phyloP scores from a whole-genome alignment of 2,329 filamentous ascomycete species.

The Fusarium sp. region DNA sequence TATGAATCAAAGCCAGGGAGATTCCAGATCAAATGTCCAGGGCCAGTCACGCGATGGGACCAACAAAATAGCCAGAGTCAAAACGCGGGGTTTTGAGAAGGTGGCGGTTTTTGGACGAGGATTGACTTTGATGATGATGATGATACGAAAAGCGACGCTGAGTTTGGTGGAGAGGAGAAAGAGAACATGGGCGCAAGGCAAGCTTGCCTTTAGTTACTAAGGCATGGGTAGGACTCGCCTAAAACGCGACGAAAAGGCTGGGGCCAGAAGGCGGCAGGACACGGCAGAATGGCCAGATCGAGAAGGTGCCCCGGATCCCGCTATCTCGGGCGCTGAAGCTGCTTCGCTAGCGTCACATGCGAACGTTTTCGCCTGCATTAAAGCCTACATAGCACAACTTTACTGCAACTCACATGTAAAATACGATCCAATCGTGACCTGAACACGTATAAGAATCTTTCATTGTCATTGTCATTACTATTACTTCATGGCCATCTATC shows the following conservation, averaged over 20 bases:
- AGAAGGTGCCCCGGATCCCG: constrained; percentile 31
- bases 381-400: constrained; percentile 6
- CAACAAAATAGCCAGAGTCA: constrained; percentile 25
- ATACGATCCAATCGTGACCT: neutral
- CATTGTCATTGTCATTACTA: constrained; percentile 20
- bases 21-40: constrained; percentile 36
- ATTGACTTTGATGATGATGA: constrained; percentile 20
- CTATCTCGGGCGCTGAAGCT: constrained; percentile 18
- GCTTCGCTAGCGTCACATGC: constrained; percentile 33
- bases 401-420: constrained; percentile 7
- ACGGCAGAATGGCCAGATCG: constrained; percentile 41
- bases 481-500: constrained; percentile 16
- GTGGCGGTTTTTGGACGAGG: constrained; percentile 10
- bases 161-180: constrained; percentile 38
- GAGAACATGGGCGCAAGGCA: constrained; percentile 34
- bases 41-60: constrained; percentile 36
- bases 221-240: neutral
- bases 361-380: constrained; percentile 33
- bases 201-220: neutral
- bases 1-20: constrained; percentile 18
- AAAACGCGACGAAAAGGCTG: constrained; percentile 42
- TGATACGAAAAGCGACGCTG: constrained; percentile 25
- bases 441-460: neutral
- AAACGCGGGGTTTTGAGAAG: constrained; percentile 24
- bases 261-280: constrained; percentile 38